Evolutionary conservation across 1,284 basidiomycete genomes (phyloP), one percentile per base, ranked within the genome.

Genomic region (Puccinia novopanici): DNA sequence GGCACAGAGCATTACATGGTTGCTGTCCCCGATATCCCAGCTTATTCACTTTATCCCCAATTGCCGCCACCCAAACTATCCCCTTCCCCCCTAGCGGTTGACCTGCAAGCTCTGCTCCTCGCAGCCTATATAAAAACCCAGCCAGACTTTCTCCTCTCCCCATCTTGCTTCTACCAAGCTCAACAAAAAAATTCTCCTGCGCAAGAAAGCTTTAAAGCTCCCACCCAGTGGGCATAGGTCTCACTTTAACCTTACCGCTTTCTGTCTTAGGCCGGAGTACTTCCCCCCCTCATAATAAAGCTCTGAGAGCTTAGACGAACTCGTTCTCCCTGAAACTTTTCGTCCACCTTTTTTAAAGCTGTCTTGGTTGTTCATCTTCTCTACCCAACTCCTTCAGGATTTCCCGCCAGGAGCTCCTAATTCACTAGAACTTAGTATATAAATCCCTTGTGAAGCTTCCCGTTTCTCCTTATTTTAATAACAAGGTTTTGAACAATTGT

Each of bases 401-500:
- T 59, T 59, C 34, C 30, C 34, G 13, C 30, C 10, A 34, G 30
- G 30, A 34, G n/a, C n/a, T 34, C 12, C 30, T 59, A 34, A 27
- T 19, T 54, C 52, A 22, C 17, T 22, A 54, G 1, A n/a, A 54
- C 5, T 54, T 22, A 19, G 8, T 54, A 19, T 22, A 19, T 27
- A 34, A 34, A 34, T 12, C n/a, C 8, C 4, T 4, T n/a, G 34
- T 65, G 1, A 13, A 30, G 37, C 19, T 22, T 22, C n/a, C 37
- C 40, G 13, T 65, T 15, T 10, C 17, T 37, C 61, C 30, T 42
- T 30, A 67, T 22, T 42, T 24, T n/a, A 22, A 24, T 37, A 34
- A 34, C 34, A 67, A 67, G 63, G 63, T 67, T 67, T n/a, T n/a
- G n/a, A n/a, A n/a, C n/a, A n/a, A n/a, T n/a, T 48, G 12, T n/a